Conservation (phyloP, 257 asterid genomes). For the Anisodus tanguticus region DNA sequence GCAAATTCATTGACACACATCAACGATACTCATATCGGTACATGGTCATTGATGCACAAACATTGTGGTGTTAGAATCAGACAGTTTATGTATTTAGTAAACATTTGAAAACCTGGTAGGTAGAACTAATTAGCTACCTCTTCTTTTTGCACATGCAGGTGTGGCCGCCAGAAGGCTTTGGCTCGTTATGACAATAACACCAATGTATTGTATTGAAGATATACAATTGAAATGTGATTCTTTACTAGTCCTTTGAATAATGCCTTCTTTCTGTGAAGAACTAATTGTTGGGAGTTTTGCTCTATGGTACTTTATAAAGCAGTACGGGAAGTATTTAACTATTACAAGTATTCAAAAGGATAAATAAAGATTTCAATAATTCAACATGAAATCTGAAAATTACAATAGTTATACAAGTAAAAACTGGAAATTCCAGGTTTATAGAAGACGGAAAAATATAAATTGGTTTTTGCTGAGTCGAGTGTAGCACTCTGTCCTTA, state of each 20-base stretch:
- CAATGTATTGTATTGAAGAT: constrained; percentile 14
- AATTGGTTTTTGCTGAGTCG: too few species aligned
- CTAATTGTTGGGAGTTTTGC: too few species aligned
- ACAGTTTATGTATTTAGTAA: background rate
- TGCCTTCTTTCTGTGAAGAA: background rate
- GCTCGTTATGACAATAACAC: constrained; percentile 52
- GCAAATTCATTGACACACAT: background rate
- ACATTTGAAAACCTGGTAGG: background rate
- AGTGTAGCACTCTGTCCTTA: too few species aligned
- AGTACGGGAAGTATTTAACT: too few species aligned
- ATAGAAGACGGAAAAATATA: too few species aligned
- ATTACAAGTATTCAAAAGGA: too few species aligned
- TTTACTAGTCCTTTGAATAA: background rate
- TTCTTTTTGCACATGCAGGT: constrained; percentile 51
- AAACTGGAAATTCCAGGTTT: too few species aligned
- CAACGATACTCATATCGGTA: background rate
- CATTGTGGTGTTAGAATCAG: background rate
- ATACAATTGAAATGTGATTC: background rate
- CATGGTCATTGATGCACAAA: background rate
- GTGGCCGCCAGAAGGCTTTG: constrained; percentile 92
- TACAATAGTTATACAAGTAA: too few species aligned
- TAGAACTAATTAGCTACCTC: constrained; percentile 23
- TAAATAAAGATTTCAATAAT: too few species aligned
- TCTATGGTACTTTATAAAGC: too few species aligned
- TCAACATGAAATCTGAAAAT: too few species aligned